Conservation (phyloP, 768 basidiomycete genomes). For the Suillus paluster region DNA sequence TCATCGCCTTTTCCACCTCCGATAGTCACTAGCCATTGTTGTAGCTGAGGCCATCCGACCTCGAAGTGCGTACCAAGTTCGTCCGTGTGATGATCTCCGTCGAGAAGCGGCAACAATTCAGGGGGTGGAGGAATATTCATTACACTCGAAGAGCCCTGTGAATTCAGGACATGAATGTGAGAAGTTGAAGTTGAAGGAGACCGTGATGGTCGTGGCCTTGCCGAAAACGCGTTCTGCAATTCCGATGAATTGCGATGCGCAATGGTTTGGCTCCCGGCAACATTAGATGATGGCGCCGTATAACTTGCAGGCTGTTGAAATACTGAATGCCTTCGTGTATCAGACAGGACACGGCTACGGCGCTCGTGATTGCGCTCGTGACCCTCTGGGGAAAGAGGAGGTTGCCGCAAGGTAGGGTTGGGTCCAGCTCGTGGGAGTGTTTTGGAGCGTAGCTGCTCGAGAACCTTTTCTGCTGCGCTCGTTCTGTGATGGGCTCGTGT, state of each 20-base stretch:
- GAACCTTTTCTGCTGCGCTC: constrained; percentile 70
- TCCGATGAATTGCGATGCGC: not conserved
- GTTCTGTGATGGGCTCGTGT: constrained; percentile 46
- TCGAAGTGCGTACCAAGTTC: constrained; percentile 86
- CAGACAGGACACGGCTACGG: constrained; percentile 33
- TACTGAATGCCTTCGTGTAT: constrained; percentile 28
- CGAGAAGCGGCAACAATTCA: constrained; percentile 63
- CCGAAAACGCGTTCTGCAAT: not conserved
- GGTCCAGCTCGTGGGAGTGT: constrained; percentile 53
- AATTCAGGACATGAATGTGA: constrained; percentile 31
- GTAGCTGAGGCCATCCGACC: constrained; percentile 81
- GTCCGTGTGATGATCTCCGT: constrained; percentile 93
- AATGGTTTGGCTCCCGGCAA: constrained; percentile 16
- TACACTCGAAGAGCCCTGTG: constrained; percentile 29
- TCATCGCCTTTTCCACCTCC: constrained; percentile 66
- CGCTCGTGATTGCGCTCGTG: constrained; percentile 18
- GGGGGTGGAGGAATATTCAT: constrained; percentile 44
- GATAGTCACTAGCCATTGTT: constrained; percentile 66
- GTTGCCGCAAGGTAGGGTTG: constrained; percentile 18
- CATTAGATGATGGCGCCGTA: constrained; percentile 17
- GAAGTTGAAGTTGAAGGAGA: constrained; percentile 62
- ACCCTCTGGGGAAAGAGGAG: constrained; percentile 24
- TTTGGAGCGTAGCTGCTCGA: constrained; percentile 65
- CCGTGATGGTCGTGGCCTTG: constrained; percentile 48
- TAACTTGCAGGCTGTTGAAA: constrained; percentile 20